Evolutionary conservation across 106 monocot genomes (phyloP).

Genomic region (Ottelia alismoides): DNA sequence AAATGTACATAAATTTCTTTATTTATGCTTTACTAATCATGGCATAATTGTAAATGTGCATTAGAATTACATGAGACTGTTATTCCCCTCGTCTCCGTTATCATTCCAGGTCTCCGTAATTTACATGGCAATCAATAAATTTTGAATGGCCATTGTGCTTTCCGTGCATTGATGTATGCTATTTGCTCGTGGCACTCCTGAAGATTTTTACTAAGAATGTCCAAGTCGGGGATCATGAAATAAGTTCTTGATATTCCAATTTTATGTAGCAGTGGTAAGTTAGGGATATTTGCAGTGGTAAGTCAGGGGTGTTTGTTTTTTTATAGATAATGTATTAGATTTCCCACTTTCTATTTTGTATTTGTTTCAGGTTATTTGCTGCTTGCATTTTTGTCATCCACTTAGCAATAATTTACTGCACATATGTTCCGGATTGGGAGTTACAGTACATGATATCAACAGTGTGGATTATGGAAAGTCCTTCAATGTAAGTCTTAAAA

Average conservation of each 20-base stretch:
- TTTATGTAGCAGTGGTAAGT: too few species aligned
- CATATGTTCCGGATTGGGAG: constrained; percentile 83
- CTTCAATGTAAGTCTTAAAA: constrained; percentile 66
- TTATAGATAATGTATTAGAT: too few species aligned
- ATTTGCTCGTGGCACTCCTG: constrained; percentile 55
- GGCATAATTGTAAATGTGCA: too few species aligned
- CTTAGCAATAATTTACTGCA: constrained; percentile 44
- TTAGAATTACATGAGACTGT: too few species aligned
- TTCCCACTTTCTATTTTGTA: too few species aligned
- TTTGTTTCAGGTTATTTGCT: constrained; percentile 60
- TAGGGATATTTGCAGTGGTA: constrained; percentile 89
- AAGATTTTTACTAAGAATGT: constrained; percentile 59
- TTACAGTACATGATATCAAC: constrained; percentile 39
- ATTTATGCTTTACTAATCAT: too few species aligned
- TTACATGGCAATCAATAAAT: too few species aligned
- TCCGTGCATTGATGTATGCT: constrained; percentile 85
- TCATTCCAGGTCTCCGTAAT: too few species aligned
- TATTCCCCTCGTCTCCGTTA: too few species aligned
- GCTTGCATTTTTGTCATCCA: constrained; percentile 49
- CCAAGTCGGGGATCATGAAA: constrained; percentile 21
- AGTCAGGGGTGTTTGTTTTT: too few species aligned
- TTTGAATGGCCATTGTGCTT: too few species aligned
- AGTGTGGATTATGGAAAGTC: constrained; percentile 42
- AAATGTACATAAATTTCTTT: too few species aligned
- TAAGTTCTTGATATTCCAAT: constrained; percentile 35